Conservation (phyloP, 805 yeast species). For the Grigorovia humatica region DNA sequence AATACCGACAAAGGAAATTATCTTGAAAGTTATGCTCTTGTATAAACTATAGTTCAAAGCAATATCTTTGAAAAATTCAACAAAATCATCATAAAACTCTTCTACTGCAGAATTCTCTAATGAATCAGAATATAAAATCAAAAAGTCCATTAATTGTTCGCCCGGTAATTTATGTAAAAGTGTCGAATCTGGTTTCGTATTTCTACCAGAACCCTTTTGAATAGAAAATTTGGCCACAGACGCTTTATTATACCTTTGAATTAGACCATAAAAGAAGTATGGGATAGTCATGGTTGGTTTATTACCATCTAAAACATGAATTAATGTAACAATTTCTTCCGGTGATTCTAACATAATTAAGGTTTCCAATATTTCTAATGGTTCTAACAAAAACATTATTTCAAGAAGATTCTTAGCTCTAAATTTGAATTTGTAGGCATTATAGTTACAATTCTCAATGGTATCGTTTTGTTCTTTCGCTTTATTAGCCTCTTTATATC, state of each 20-base stretch:
- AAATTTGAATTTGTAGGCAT: slow-evolving; percentile 54
- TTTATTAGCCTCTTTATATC: slow-evolving; percentile 11
- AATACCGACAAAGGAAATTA: slow-evolving; percentile 42
- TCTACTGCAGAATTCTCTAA: slow-evolving; percentile 69
- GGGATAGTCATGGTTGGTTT: slow-evolving; percentile 69
- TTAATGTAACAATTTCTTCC: slow-evolving; percentile 22
- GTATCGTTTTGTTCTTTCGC: slow-evolving; percentile 8
- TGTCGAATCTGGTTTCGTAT: slow-evolving; percentile 31
- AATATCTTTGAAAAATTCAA: slow-evolving; percentile 51
- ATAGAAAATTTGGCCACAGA: slow-evolving; percentile 16
- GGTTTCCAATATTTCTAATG: slow-evolving; percentile 62
- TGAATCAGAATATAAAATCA: slow-evolving; percentile 51
- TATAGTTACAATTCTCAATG: slow-evolving; percentile 26
- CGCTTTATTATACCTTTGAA: slow-evolving; percentile 18
- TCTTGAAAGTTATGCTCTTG: slow-evolving; percentile 39
- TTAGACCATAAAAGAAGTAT: slow-evolving; percentile 39
- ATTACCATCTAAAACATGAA: slow-evolving; percentile 75
- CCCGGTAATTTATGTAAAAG: slow-evolving; percentile 39
- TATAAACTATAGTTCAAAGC: slow-evolving; percentile 38
- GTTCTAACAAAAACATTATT: slow-evolving; percentile 53
- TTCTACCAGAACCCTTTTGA: slow-evolving; percentile 3
- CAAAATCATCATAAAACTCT: slow-evolving; percentile 59
- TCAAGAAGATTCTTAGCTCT: slow-evolving; percentile 59
- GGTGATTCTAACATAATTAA: slow-evolving; percentile 34
- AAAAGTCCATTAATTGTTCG: slow-evolving; percentile 38